Percentiles rank a stretch among this genome's conserved stretches.
These are phyloP conservation scores for Tilletia setariae DNA, from an alignment of 1,284 basidiomycete genomes.

Conservation along the genomic window DNA sequence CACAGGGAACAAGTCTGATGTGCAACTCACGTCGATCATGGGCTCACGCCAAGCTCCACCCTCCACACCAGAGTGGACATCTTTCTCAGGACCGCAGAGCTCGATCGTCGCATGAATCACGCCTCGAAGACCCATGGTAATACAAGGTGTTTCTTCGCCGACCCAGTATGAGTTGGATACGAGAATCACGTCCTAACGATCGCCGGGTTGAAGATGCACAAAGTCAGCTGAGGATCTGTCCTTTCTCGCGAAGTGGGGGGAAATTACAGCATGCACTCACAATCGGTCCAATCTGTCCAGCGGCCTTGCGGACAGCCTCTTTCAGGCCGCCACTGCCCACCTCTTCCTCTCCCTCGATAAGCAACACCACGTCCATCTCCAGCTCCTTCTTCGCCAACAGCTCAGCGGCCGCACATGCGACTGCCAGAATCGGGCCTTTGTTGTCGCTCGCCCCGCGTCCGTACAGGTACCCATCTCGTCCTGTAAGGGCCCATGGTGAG, in stretches of 20 bases:
- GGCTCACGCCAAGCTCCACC: slow-evolving; percentile 83
- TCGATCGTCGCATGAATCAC: slow-evolving; percentile 79
- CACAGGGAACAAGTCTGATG: slow-evolving; percentile 1
- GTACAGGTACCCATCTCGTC: slow-evolving; percentile 86
- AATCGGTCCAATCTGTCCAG: slow-evolving; percentile 54
- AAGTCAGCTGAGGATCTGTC: neutral
- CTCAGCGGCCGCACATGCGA: slow-evolving; percentile 81
- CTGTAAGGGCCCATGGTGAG: slow-evolving; percentile 77
- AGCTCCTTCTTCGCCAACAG: slow-evolving; percentile 71
- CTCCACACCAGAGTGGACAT: slow-evolving; percentile 86
- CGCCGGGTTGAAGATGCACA: no score
- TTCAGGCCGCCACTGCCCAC: slow-evolving; percentile 81
- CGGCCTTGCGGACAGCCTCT: slow-evolving; percentile 70
- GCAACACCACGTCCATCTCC: slow-evolving; percentile 79
- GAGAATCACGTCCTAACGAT: slow-evolving; percentile 35
- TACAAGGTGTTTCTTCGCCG: slow-evolving; percentile 85
- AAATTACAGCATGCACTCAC: slow-evolving; percentile 8
- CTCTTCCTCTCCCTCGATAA: slow-evolving; percentile 96
- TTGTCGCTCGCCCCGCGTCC: slow-evolving; percentile 76
- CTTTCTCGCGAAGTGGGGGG: neutral
- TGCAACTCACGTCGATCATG: slow-evolving; percentile 78
- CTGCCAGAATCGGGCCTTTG: slow-evolving; percentile 88
- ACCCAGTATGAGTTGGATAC: slow-evolving; percentile 89
- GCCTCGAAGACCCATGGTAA: slow-evolving; percentile 90
- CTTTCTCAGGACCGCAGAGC: slow-evolving; percentile 63